Evolutionary conservation across 106 monocot species (phyloP), one percentile per base, ranked within the genome.

Genomic region (Platanthera zijinensis): DNA sequence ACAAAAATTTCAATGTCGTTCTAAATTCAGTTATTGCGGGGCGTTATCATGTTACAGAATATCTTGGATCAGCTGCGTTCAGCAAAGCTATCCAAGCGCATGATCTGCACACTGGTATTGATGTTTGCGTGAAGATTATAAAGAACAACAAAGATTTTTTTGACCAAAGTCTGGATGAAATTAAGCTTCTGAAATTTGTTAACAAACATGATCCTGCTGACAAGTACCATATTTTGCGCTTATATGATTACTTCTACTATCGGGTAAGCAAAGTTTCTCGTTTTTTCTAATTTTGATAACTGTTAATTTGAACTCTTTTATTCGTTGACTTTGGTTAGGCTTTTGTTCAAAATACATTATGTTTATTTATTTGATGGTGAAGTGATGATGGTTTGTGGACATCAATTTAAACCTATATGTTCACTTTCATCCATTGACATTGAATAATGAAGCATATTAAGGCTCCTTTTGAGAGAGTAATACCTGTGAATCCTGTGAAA

Each of bases 131-230:
- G 75, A 99, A 99, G 83, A 99, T 99, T 68, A 99, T 99, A 77
- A 99, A 99, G 83, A 99, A 99, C 77, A 99, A 99, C 82, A 99
- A 99, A 81, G 99, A 99, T 83, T 99, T 99, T 78, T 99, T 99
- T 64, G 99, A 99, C 68, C 99, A 99, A 86, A 99, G 99, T 78
- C 90, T 99, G 78, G 99, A 99, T 84, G 99, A 99, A 83, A 99
- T 99, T 77, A 99, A 99, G 84, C 99, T 99, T 74, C 79, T 99
- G 64, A 99, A 99, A 83, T 99, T 73, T 92, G 87, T 95, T 50
- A 99, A 99, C 85, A 94, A 92, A 82, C 84, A 99, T 85, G 99
- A 99, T 81, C 94, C 99, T 78, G 92, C 80, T 51, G 99, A 99
- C 85, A 94, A 90, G 83, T 94, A 87, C 81, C 99, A 99, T 69